These are phyloP conservation scores for Xerocomus brunneocitrinus DNA, from an alignment of 768 basidiomycete species.

Conservation along the genomic window DNA sequence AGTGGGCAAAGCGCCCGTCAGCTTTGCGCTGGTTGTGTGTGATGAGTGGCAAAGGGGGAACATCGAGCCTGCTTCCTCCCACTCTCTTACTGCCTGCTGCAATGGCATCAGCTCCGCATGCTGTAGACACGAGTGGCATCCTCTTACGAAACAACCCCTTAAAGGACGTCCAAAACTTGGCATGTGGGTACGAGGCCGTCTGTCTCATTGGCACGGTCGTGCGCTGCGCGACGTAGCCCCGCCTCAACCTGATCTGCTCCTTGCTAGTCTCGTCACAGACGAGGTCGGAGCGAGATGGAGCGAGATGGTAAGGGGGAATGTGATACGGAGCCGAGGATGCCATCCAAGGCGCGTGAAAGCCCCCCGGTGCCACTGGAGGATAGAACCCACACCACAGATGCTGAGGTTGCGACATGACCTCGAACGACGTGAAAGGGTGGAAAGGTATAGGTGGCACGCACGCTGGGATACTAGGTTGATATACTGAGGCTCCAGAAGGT, in stretches of 20 bases:
- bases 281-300: not conserved
- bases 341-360: not conserved
- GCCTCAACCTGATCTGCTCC: slow-evolving; percentile 5
- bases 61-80: not conserved
- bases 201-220: not conserved
- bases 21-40: slow-evolving; percentile 46
- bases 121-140: not conserved
- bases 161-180: slow-evolving; percentile 5
- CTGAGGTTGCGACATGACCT: not conserved
- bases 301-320: not conserved
- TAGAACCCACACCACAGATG: not conserved
- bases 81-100: not conserved
- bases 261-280: not conserved
- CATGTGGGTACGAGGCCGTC: not conserved
- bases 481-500: not conserved
- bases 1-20: slow-evolving; percentile 52
- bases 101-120: not conserved
- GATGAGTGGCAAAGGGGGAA: slow-evolving; percentile 6
- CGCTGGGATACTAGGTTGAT: not conserved
- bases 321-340: not conserved
- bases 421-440: not conserved
- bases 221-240: not conserved
- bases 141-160: slow-evolving; percentile 6
- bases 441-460: not conserved
- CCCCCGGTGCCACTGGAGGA: not conserved